phyloP scores from a whole-genome alignment of 2,329 filamentous ascomycete genomes.

The Didymella pomorum region DNA sequence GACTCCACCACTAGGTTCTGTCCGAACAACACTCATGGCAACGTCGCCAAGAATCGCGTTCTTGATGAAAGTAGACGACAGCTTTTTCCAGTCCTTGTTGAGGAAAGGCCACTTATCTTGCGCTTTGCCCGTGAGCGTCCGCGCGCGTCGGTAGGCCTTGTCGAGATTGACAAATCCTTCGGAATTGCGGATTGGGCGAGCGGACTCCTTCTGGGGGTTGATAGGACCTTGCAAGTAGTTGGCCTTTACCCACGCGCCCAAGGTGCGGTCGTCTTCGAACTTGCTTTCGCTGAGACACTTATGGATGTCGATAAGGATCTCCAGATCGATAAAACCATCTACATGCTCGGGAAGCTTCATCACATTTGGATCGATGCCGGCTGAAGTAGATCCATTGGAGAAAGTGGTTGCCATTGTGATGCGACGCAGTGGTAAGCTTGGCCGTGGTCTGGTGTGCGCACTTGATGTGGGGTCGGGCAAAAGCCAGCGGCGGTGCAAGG shows the following conservation, averaged over 20 bases:
- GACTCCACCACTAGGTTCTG: constrained; percentile 2
- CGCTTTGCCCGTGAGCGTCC: constrained; percentile 38
- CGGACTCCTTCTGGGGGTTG: constrained; percentile 14
- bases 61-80: constrained; percentile 31
- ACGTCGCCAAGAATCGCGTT: constrained; percentile 30
- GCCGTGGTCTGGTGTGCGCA: constrained; percentile 2
- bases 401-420: constrained; percentile 19
- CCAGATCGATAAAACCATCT: constrained; percentile 35
- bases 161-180: constrained; percentile 37
- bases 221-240: constrained; percentile 32
- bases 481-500: constrained; percentile 8
- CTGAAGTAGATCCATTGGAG: constrained; percentile 1
- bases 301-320: constrained; percentile 34
- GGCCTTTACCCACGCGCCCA: constrained; percentile 33
- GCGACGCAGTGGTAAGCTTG: not conserved
- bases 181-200: constrained; percentile 27
- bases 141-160: constrained; percentile 41
- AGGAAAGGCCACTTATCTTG: constrained; percentile 48
- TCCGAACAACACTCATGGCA: constrained; percentile 16
- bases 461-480: constrained; percentile 16
- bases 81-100: constrained; percentile 32
- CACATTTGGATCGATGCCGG: constrained; percentile 12
- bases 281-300: constrained; percentile 32
- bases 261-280: constrained; percentile 29
- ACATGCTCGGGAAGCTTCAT: constrained; percentile 26